phyloP scores from a whole-genome alignment of 805 yeast genomes.

The Lachancea quebecensis region DNA sequence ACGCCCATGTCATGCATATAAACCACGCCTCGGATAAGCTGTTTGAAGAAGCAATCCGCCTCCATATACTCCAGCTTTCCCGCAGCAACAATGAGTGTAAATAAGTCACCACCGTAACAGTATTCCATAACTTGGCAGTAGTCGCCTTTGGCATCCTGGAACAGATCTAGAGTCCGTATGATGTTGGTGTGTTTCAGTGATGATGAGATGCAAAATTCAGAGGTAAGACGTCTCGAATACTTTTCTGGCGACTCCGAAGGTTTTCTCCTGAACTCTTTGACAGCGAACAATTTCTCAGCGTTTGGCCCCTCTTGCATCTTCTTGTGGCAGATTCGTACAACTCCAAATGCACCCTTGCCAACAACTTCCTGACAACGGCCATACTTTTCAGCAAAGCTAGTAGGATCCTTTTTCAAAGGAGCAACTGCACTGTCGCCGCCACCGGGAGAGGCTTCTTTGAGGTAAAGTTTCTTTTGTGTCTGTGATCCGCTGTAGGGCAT shows the following conservation, averaged over 20 bases:
- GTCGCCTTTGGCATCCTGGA: slow-evolving; percentile 76
- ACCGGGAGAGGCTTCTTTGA: background rate
- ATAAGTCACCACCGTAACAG: slow-evolving; percentile 76
- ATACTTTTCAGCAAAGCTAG: slow-evolving; percentile 77
- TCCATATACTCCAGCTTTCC: slow-evolving; percentile 77
- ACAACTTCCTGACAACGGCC: slow-evolving; percentile 93
- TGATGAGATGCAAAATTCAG: slow-evolving; percentile 78
- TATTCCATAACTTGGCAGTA: slow-evolving; percentile 83
- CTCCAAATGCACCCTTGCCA: slow-evolving; percentile 92
- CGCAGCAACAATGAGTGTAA: slow-evolving; percentile 63
- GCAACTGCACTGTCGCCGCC: slow-evolving; percentile 3
- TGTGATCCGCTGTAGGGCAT: slow-evolving; percentile 31
- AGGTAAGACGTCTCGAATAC: slow-evolving; percentile 66
- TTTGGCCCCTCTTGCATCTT: slow-evolving; percentile 31
- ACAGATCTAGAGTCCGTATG: slow-evolving; percentile 65
- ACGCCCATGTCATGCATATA: slow-evolving; percentile 90
- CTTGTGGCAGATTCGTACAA: slow-evolving; percentile 82
- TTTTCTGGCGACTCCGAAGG: slow-evolving; percentile 57
- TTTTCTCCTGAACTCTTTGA: slow-evolving; percentile 71
- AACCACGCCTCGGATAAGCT: slow-evolving; percentile 71
- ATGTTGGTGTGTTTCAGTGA: slow-evolving; percentile 73
- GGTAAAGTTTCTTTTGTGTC: slow-evolving; percentile 3
- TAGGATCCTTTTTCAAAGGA: slow-evolving; percentile 30
- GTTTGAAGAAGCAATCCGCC: slow-evolving; percentile 88
- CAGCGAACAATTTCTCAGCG: slow-evolving; percentile 63